These are phyloP conservation scores for Miamiensis avidus DNA, from an alignment of 169 alveolate genomes.

Conservation along the genomic window DNA sequence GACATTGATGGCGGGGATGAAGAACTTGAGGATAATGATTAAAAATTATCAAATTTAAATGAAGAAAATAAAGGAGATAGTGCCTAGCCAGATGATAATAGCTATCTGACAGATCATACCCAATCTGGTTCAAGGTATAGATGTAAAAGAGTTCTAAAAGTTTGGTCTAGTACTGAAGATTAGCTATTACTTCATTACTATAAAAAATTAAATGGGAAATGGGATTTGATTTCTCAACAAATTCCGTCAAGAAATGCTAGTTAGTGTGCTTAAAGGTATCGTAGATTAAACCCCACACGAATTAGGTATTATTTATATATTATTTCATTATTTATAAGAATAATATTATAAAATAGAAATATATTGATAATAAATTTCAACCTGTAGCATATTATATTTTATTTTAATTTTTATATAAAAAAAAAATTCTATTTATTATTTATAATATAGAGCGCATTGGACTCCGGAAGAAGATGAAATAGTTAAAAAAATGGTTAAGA, in stretches of 20 bases:
- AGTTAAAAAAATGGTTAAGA: conserved; percentile 2
- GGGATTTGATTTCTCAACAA: conserved; percentile 38
- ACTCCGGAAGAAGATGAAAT: conserved; percentile 24
- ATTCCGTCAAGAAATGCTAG: conserved; percentile 38
- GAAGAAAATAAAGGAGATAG: background rate
- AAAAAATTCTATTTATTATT: no score
- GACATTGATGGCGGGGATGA: no score
- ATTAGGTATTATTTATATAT: background rate
- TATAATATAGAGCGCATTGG: conserved; percentile 1
- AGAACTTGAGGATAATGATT: no score
- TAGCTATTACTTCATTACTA: conserved; percentile 2
- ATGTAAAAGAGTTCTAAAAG: conserved; percentile 28
- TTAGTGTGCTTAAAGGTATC: conserved; percentile 39
- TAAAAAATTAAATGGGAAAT: conserved; percentile 24
- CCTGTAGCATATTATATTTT: no score
- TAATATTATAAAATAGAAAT: no score
- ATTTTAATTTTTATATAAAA: no score
- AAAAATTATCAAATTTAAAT: no score
- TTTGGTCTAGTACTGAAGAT: conserved; percentile 46
- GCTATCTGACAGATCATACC: background rate
- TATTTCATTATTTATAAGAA: background rate
- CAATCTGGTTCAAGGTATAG: background rate
- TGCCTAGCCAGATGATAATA: background rate
- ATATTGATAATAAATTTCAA: no score
- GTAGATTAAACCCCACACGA: conserved; percentile 43